Conservation (phyloP, 2,329 filamentous ascomycete species). For the Colletotrichum falcatum region DNA sequence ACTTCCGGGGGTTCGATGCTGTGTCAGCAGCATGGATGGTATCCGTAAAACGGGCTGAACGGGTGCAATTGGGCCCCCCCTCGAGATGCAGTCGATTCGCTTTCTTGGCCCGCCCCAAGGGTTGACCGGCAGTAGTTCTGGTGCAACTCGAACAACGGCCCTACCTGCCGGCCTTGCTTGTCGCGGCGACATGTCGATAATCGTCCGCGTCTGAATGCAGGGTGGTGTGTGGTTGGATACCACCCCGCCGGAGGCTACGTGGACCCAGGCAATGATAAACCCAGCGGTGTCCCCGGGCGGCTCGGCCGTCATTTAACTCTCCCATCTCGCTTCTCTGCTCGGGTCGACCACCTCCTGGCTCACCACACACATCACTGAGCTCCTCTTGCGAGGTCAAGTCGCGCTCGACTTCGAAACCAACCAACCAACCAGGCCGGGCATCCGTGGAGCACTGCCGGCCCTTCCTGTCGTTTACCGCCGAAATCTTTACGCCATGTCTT, state of each 20-base stretch:
- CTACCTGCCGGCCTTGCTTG: slow-evolving; percentile 18
- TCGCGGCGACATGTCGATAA: not conserved
- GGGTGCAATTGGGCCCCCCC: slow-evolving; percentile 10
- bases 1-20: slow-evolving; percentile 5
- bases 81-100: not conserved
- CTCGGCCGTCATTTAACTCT: not conserved
- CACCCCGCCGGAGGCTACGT: slow-evolving; percentile 18
- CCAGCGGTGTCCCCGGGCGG: slow-evolving; percentile 17
- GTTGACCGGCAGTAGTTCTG: slow-evolving; percentile 19
- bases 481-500: not conserved
- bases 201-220: slow-evolving; percentile 7
- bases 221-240: not conserved
- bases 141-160: slow-evolving; percentile 12
- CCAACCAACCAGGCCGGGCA: not conserved
- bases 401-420: not conserved
- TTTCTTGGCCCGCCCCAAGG: slow-evolving; percentile 4
- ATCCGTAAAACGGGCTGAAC: not conserved
- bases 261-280: slow-evolving; percentile 23
- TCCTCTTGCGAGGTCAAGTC: slow-evolving; percentile 8
- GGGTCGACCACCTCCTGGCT: no score
- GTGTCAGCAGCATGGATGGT: slow-evolving; percentile 17
- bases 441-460: not conserved
- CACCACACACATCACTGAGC: not conserved
- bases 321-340: not conserved
- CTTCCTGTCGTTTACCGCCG: slow-evolving; percentile 7